These are phyloP conservation scores for Stylosanthes scabra DNA, from an alignment of 331 rosid species.

Conservation along the genomic window DNA sequence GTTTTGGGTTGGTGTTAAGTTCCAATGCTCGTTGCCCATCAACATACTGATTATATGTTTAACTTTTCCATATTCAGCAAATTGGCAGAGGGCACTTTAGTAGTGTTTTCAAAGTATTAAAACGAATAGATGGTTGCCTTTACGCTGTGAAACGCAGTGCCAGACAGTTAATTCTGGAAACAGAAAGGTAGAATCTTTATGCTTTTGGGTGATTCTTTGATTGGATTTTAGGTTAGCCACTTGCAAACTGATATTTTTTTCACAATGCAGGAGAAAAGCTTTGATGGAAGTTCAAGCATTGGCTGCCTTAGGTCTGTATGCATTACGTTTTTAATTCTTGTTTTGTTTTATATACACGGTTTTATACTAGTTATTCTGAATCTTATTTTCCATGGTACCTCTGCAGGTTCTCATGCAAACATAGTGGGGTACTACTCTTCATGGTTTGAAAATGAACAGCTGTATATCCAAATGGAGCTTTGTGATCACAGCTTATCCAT, in stretches of 20 bases:
- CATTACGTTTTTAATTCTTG: background rate
- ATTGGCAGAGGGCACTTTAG: conserved; percentile 90
- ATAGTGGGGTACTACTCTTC: conserved; percentile 86
- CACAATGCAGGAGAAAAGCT: conserved; percentile 74
- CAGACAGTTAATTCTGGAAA: conserved; percentile 66
- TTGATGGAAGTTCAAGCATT: conserved; percentile 93
- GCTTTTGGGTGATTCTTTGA: conserved; percentile 9
- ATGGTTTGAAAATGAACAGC: conserved; percentile 89
- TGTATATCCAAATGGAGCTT: conserved; percentile 93
- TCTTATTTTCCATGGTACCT: conserved; percentile 16
- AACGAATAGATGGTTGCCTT: conserved; percentile 86
- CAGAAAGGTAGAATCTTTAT: conserved; percentile 70
- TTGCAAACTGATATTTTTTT: background rate
- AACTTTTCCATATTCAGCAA: conserved; percentile 51
- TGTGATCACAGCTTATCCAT: conserved; percentile 82
- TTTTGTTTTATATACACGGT: background rate
- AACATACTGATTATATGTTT: conserved; percentile 1
- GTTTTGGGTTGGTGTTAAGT: no score
- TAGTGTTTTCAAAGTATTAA: conserved; percentile 77
- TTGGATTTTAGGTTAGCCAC: conserved; percentile 27
- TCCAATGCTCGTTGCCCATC: background rate
- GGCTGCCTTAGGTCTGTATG: conserved; percentile 80
- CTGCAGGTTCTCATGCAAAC: conserved; percentile 78
- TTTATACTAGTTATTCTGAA: background rate
- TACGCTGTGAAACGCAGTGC: conserved; percentile 91